Percentiles rank a stretch among this genome's conserved stretches.
phyloP scores from a whole-genome alignment of 495 filamentous ascomycete genomes.

The Penicilliopsis zonata region DNA sequence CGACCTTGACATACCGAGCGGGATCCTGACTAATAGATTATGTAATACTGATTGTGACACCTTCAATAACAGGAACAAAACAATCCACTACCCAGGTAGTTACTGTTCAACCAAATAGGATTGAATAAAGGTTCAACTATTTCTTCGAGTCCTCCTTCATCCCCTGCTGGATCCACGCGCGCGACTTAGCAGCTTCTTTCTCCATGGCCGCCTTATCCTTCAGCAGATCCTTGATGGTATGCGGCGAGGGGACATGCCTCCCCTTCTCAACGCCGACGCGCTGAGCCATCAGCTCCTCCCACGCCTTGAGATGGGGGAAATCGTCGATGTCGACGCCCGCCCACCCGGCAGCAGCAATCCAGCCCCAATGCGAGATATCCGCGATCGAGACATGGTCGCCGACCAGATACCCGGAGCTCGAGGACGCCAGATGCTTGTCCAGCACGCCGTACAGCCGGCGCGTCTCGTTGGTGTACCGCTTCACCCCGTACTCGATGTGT shows the following conservation, averaged over 20 bases:
- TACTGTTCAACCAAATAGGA: too few species aligned
- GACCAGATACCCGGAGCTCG: constrained; percentile 58
- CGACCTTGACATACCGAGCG: too few species aligned
- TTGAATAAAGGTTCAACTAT: too few species aligned
- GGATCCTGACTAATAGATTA: constrained; percentile 1
- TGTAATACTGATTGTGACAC: not conserved
- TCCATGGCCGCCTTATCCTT: constrained; percentile 44
- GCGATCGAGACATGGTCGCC: constrained; percentile 74
- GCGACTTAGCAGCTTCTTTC: constrained; percentile 31
- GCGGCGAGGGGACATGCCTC: constrained; percentile 57
- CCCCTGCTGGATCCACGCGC: constrained; percentile 50
- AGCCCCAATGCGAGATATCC: constrained; percentile 73
- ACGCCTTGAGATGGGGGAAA: constrained; percentile 64
- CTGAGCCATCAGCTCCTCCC: constrained; percentile 57
- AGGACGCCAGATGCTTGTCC: constrained; percentile 55
- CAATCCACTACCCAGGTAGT: too few species aligned
- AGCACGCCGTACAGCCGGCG: constrained; percentile 70
- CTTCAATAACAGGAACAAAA: not conserved
- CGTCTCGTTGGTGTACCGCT: constrained; percentile 73
- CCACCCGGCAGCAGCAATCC: constrained; percentile 54
- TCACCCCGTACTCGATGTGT: constrained; percentile 74
- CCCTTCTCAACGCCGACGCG: constrained; percentile 67
- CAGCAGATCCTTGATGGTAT: constrained; percentile 48
- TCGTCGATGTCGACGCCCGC: constrained; percentile 64
- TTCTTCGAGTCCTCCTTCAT: constrained; percentile 49